Conservation (phyloP, 371 early-diverging fungal genomes). For the Actinomucor elegans region DNA sequence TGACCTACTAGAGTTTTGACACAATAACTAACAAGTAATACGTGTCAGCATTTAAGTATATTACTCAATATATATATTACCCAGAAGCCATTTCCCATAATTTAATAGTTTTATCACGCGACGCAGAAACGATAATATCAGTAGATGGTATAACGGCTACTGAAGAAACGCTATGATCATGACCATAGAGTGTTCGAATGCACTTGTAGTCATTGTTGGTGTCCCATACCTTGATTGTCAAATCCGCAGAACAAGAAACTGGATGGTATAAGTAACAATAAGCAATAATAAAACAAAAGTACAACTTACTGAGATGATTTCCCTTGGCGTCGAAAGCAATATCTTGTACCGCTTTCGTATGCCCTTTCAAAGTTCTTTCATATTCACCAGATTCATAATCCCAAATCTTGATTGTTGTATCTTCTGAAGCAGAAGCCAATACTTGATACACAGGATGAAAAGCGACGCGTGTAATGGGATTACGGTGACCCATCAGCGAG, state of each 20-base stretch:
- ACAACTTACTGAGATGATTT: slow-evolving; percentile 55
- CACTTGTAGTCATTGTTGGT: slow-evolving; percentile 82
- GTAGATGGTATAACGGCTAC: slow-evolving; percentile 75
- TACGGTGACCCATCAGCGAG: slow-evolving; percentile 77
- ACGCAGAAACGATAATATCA: slow-evolving; percentile 80
- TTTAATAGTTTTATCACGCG: slow-evolving; percentile 87
- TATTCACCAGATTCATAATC: slow-evolving; percentile 90
- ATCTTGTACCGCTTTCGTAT: slow-evolving; percentile 90
- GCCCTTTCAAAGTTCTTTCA: slow-evolving; percentile 89
- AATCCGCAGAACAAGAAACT: slow-evolving; percentile 89
- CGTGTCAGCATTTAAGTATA: no score
- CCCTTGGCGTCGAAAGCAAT: slow-evolving; percentile 84
- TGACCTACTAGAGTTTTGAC: slow-evolving; percentile 78
- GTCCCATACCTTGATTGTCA: slow-evolving; percentile 92
- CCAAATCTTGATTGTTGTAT: slow-evolving; percentile 89
- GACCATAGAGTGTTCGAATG: slow-evolving; percentile 83
- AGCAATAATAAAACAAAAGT: neutral
- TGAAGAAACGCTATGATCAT: slow-evolving; percentile 89
- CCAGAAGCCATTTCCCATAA: slow-evolving; percentile 88
- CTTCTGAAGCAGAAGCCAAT: slow-evolving; percentile 90
- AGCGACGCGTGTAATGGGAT: slow-evolving; percentile 78
- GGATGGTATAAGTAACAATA: no score
- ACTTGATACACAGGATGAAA: slow-evolving; percentile 88
- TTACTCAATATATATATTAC: slow-evolving; percentile 47
- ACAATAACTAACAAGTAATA: slow-evolving; percentile 68